Evolutionary conservation across 306 rosid species (phyloP).

Genomic region (Cercis canadensis): DNA sequence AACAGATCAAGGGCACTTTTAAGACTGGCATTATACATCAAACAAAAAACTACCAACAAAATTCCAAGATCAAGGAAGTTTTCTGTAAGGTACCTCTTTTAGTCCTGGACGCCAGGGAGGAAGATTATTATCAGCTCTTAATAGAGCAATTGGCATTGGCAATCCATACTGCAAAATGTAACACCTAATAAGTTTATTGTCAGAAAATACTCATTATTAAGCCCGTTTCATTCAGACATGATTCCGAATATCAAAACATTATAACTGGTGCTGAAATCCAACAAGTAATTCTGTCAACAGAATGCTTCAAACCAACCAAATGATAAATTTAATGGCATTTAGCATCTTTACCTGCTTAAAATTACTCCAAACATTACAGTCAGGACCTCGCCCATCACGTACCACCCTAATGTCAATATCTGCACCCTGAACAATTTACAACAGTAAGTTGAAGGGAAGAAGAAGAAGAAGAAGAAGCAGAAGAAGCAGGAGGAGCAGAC

Average conservation of each 20-base stretch:
- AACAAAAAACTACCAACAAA: neutral
- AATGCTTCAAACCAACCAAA: slow-evolving; percentile 7
- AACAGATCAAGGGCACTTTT: neutral
- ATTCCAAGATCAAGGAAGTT: slow-evolving; percentile 3
- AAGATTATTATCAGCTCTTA: slow-evolving; percentile 95
- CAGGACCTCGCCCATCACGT: slow-evolving; percentile 97
- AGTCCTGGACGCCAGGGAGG: slow-evolving; percentile 96
- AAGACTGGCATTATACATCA: neutral
- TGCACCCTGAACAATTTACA: slow-evolving; percentile 79
- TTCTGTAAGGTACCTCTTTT: slow-evolving; percentile 65
- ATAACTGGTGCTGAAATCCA: slow-evolving; percentile 21
- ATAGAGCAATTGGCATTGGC: slow-evolving; percentile 73
- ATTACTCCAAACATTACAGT: slow-evolving; percentile 97
- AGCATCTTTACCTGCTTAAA: slow-evolving; percentile 83
- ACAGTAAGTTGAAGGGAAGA: slow-evolving; percentile 33
- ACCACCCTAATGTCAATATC: slow-evolving; percentile 98
- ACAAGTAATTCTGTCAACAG: slow-evolving; percentile 13
- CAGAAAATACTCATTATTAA: slow-evolving; percentile 10
- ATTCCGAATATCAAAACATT: slow-evolving; percentile 11
- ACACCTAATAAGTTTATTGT: slow-evolving; percentile 30
- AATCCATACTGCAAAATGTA: slow-evolving; percentile 81
- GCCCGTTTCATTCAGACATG: slow-evolving; percentile 21
- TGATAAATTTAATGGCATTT: slow-evolving; percentile 17
- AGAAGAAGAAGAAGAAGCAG: slow-evolving; percentile 9
- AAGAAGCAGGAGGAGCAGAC: slow-evolving; percentile 46